These are phyloP conservation scores for Sugiyamaella pinicola DNA, from an alignment of 1,139 yeast genomes.

Conservation along the genomic window DNA sequence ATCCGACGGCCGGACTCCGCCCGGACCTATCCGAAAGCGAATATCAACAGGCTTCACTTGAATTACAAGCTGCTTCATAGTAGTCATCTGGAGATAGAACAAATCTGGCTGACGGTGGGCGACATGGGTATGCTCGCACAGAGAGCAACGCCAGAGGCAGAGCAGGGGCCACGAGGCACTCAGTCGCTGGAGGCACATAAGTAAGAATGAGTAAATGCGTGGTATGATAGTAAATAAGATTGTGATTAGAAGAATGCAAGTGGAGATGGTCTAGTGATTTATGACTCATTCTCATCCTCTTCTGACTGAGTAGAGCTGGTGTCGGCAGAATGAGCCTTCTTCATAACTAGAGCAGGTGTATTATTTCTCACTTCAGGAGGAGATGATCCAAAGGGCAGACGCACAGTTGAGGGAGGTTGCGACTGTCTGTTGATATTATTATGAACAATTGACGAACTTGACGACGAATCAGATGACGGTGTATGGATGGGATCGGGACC, in stretches of 20 bases:
- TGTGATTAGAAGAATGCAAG: no score
- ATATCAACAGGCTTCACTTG: no score
- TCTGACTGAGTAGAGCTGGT: not conserved
- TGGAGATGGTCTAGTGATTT: not conserved
- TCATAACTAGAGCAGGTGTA: not conserved
- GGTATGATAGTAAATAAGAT: no score
- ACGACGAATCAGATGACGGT: slow-evolving; percentile 1
- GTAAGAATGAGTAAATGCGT: no score
- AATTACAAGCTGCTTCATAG: not conserved
- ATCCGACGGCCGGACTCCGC: no score
- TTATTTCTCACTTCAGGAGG: slow-evolving; percentile 10
- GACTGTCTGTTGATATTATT: not conserved
- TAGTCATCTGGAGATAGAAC: no score
- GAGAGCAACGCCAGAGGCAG: no score
- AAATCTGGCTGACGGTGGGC: no score
- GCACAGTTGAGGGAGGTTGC: not conserved
- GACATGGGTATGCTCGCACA: no score
- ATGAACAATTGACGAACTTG: not conserved
- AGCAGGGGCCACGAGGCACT: no score
- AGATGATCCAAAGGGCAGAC: slow-evolving; percentile 8
- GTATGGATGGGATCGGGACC: not conserved
- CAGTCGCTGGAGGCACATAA: no score
- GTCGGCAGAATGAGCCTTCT: not conserved
- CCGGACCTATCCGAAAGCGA: no score
- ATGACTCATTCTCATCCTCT: not conserved